Evolutionary conservation across 164 flowering plant genomes (phyloP).

Genomic region (Vitis cinerea): DNA sequence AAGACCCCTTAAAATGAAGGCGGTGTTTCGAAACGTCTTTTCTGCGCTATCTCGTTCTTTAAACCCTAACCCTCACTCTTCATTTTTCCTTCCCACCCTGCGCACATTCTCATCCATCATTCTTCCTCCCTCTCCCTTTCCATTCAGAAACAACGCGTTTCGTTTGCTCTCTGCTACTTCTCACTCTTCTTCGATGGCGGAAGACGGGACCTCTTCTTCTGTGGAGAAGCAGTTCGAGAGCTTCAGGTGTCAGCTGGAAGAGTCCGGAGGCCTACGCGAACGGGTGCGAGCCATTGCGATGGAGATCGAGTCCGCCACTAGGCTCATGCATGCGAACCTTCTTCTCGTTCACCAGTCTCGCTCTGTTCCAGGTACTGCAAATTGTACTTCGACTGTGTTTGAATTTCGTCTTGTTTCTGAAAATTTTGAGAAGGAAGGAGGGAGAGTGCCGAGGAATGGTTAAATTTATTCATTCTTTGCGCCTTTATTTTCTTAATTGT

Average conservation of each 20-base stretch:
- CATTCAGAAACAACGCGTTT: conserved; percentile 1
- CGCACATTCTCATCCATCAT: not conserved
- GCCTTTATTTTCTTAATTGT: too few relatives aligned
- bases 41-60: conserved; percentile 24
- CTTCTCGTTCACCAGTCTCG: conserved; percentile 88
- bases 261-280: conserved; percentile 66
- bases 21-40: conserved; percentile 32
- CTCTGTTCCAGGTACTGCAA: conserved; percentile 61
- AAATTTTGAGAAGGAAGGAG: not conserved
- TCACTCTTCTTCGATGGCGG: conserved; percentile 24
- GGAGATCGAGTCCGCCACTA: conserved; percentile 68
- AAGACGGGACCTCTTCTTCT: conserved; percentile 19
- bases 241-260: conserved; percentile 62
- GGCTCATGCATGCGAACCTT: conserved; percentile 68
- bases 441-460: not conserved
- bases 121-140: not conserved
- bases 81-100: not conserved
- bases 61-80: conserved; percentile 40
- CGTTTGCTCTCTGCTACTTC: not conserved
- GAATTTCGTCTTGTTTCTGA: not conserved
- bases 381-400: not conserved
- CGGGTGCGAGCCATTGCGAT: conserved; percentile 55
- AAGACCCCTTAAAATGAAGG: conserved; percentile 20
- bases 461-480: too few relatives aligned
- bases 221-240: conserved; percentile 77